Percentiles rank a stretch among this genome's conserved stretches.
Conservation (phyloP, 306 rosid genomes). For the Trifolium pratense region DNA sequence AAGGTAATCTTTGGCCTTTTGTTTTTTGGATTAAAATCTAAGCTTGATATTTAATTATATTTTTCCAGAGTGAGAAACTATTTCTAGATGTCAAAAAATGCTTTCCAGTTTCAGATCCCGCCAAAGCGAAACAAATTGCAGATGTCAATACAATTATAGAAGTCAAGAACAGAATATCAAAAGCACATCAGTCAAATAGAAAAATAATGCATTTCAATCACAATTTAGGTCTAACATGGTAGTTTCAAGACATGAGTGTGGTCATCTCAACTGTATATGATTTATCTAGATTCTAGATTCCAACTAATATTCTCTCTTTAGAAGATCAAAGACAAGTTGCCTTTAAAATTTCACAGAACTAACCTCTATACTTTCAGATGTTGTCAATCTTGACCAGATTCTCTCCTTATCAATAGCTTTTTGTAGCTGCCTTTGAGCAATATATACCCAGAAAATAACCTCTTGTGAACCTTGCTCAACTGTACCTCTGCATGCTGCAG, state of each 20-base stretch:
- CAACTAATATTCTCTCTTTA: constrained; percentile 32
- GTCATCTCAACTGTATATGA: constrained; percentile 26
- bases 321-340: constrained; percentile 40
- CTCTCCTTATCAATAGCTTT: constrained; percentile 88
- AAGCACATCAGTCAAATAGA: constrained; percentile 8
- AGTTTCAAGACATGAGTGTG: constrained; percentile 1
- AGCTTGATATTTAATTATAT: not conserved
- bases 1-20: constrained; percentile 8
- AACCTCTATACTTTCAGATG: constrained; percentile 98
- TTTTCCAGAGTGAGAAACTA: not conserved
- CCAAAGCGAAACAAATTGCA: constrained; percentile 26
- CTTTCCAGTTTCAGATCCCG: constrained; percentile 14
- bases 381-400: constrained; percentile 94
- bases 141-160: constrained; percentile 32
- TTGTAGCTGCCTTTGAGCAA: constrained; percentile 81
- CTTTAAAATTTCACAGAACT: constrained; percentile 42
- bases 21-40: not conserved
- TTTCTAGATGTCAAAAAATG: constrained; percentile 4
- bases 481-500: constrained; percentile 78
- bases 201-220: constrained; percentile 22
- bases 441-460: constrained; percentile 91
- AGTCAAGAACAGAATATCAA: constrained; percentile 1
- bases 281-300: constrained; percentile 18
- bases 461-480: constrained; percentile 77
- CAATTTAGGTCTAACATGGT: not conserved